A percentile compares a stretch with the other conserved stretches of the same genome.
Conservation (phyloP, 179 eudicot species). For the Heliamphora pulchella region DNA sequence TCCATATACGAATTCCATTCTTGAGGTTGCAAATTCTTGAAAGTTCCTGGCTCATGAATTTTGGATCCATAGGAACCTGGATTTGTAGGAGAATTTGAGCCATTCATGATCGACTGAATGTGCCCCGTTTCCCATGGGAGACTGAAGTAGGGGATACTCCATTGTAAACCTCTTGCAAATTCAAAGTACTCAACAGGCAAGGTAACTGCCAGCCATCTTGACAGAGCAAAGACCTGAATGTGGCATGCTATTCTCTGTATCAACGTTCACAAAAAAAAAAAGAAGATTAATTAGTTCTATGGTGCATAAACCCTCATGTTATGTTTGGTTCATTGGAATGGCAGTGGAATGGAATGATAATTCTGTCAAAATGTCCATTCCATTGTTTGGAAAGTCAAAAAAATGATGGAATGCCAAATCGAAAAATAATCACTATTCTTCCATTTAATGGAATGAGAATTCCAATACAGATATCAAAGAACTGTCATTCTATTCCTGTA, state of each 20-base stretch:
- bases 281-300: background rate
- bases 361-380: no score
- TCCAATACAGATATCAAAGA: no score
- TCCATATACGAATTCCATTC: slow-evolving; percentile 27
- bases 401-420: no score
- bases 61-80: slow-evolving; percentile 27
- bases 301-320: no score
- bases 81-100: slow-evolving; percentile 35
- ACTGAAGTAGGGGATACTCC: slow-evolving; percentile 81
- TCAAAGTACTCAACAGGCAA: slow-evolving; percentile 79
- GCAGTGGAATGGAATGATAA: no score
- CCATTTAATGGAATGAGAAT: no score
- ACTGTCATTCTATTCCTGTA: no score
- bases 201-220: slow-evolving; percentile 70
- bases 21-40: slow-evolving; percentile 23
- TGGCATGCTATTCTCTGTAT: slow-evolving; percentile 84
- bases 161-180: slow-evolving; percentile 60
- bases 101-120: slow-evolving; percentile 26
- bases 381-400: no score
- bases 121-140: slow-evolving; percentile 73
- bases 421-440: no score
- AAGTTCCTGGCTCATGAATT: slow-evolving; percentile 21
- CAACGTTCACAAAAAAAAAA: slow-evolving; percentile 14
- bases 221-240: slow-evolving; percentile 77
- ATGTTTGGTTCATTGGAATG: no score